These are phyloP conservation scores for Mucor racemosus DNA, from an alignment of 371 early-diverging fungal species.

Conservation along the genomic window DNA sequence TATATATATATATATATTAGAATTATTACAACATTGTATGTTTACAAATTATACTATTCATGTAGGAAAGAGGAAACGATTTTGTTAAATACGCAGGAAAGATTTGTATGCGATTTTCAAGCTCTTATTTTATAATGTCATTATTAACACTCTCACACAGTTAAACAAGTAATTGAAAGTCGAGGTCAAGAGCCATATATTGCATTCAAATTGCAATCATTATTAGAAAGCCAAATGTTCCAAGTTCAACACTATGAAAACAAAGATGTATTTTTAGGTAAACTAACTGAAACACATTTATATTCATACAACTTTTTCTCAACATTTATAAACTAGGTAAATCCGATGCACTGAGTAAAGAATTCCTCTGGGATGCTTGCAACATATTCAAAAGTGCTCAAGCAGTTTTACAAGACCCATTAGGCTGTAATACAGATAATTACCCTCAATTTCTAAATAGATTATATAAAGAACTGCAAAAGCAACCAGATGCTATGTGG, in stretches of 20 bases:
- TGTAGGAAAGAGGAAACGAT: constrained; percentile 38
- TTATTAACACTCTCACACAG: constrained; percentile 11
- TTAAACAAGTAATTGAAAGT: constrained; percentile 31
- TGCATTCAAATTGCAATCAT: constrained; percentile 39
- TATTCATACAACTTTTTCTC: too few species aligned
- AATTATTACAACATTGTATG: background rate
- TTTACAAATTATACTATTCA: background rate
- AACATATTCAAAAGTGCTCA: constrained; percentile 23
- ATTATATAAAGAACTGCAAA: constrained; percentile 19
- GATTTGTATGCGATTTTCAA: constrained; percentile 33
- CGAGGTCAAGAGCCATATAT: constrained; percentile 58
- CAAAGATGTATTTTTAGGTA: constrained; percentile 27
- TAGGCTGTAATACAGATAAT: constrained; percentile 6
- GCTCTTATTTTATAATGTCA: background rate
- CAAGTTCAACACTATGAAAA: constrained; percentile 26
- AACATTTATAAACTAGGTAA: constrained; percentile 11
- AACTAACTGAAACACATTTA: background rate
- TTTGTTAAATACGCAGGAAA: constrained; percentile 31
- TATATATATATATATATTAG: too few species aligned
- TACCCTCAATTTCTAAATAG: constrained; percentile 24
- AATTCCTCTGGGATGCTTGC: constrained; percentile 27
- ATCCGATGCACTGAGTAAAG: constrained; percentile 22
- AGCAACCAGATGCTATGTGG: constrained; percentile 28
- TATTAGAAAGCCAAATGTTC: constrained; percentile 40
- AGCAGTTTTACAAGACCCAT: constrained; percentile 10